Evolutionary conservation across 1,284 basidiomycete species (phyloP).

Genomic region (Microbotryum violaceum): DNA sequence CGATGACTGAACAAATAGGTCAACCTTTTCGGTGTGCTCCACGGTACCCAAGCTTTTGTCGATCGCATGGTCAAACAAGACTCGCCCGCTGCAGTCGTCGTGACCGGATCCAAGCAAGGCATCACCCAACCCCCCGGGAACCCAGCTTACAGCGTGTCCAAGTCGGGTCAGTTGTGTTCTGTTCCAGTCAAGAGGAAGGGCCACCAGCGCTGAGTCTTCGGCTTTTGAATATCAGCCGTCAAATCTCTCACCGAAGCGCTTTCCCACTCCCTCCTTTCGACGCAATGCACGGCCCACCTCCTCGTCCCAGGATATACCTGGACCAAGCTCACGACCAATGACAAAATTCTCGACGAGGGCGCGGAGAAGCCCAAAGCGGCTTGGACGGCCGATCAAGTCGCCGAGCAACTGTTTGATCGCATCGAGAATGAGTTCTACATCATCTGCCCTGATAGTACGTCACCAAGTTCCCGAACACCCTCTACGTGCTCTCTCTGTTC

Average conservation of each 20-base stretch:
- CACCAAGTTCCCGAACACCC: not conserved
- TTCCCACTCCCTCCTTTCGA: constrained; percentile 22
- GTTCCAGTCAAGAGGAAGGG: not conserved
- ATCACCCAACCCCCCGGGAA: constrained; percentile 35
- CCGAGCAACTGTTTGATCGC: constrained; percentile 30
- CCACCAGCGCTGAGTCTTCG: not conserved
- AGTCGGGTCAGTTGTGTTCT: constrained; percentile 10
- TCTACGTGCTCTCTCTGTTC: not conserved
- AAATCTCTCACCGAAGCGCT: constrained; percentile 27
- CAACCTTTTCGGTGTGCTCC: constrained; percentile 34
- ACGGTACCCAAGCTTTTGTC: constrained; percentile 33
- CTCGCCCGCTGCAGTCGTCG: constrained; percentile 27
- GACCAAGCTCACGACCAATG: constrained; percentile 28
- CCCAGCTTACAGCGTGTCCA: constrained; percentile 32
- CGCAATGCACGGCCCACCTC: constrained; percentile 27
- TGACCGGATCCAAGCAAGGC: constrained; percentile 35
- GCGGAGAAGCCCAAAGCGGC: constrained; percentile 32
- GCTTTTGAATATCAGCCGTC: constrained; percentile 10
- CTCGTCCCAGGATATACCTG: constrained; percentile 35
- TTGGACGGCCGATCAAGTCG: constrained; percentile 33
- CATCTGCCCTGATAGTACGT: constrained; percentile 32
- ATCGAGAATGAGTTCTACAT: constrained; percentile 31
- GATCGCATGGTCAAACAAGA: constrained; percentile 29
- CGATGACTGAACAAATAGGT: constrained; percentile 15
- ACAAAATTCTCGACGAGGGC: not conserved